Evolutionary conservation across 345 rosid genomes (phyloP).

Genomic region (Isatis tinctoria): DNA sequence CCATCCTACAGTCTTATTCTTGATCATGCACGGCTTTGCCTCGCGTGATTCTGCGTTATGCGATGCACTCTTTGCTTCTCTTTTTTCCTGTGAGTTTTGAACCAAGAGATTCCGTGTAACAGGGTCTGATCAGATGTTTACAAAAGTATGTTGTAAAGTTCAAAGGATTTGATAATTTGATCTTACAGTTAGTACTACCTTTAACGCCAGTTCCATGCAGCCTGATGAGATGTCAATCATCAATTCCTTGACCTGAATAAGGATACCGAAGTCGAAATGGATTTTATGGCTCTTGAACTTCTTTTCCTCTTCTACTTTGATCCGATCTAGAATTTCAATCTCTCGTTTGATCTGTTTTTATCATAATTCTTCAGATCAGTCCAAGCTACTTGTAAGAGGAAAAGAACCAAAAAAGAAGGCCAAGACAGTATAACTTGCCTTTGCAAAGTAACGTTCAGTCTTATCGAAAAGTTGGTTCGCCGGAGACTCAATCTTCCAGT

Average conservation of each 20-base stretch:
- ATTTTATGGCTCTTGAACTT: constrained; percentile 64
- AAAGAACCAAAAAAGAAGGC: not conserved
- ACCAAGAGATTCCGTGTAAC: not conserved
- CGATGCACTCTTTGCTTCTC: constrained; percentile 43
- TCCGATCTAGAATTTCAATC: constrained; percentile 64
- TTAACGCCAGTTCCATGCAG: constrained; percentile 77
- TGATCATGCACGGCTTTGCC: constrained; percentile 21
- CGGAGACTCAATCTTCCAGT: constrained; percentile 66
- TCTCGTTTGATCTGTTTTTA: constrained; percentile 62
- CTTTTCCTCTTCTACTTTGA: constrained; percentile 65
- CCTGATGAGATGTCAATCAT: constrained; percentile 85
- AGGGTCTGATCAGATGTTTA: not conserved
- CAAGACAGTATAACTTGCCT: constrained; percentile 39
- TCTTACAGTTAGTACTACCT: constrained; percentile 38
- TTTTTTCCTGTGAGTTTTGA: constrained; percentile 52
- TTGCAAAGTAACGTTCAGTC: constrained; percentile 67
- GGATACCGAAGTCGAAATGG: constrained; percentile 61
- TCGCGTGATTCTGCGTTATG: constrained; percentile 4
- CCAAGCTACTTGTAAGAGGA: not conserved
- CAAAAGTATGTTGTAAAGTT: not conserved
- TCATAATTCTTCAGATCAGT: not conserved
- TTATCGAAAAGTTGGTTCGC: constrained; percentile 57
- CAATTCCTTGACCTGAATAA: constrained; percentile 59
- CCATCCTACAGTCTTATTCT: constrained; percentile 17
- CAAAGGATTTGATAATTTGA: not conserved